These are phyloP conservation scores for Linum usitatissimum DNA, from an alignment of 345 rosid species.

Conservation along the genomic window DNA sequence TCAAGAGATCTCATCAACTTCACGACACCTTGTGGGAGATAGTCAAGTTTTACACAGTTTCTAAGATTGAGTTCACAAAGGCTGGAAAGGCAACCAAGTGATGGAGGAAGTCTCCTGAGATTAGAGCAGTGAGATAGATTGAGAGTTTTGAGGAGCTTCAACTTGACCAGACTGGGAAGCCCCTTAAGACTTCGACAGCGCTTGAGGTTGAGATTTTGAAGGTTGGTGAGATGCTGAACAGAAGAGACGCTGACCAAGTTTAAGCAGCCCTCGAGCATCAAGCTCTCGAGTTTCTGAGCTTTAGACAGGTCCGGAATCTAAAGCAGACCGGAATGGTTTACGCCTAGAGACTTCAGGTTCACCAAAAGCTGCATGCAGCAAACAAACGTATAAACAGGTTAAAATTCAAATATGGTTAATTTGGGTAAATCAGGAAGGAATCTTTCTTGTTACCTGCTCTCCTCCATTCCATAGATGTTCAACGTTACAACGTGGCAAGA, in stretches of 20 bases:
- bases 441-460: background rate
- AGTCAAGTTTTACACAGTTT: background rate
- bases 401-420: too few species aligned
- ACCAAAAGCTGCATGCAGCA: background rate
- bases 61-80: background rate
- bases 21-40: background rate
- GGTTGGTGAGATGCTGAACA: background rate
- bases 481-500: background rate
- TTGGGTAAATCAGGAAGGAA: background rate
- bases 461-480: background rate
- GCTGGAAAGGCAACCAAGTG: background rate
- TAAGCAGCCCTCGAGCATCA: background rate
- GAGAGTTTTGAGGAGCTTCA: background rate
- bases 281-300: background rate
- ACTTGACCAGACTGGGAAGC: background rate
- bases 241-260: background rate
- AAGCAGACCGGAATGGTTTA: background rate
- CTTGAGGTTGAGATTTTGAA: background rate
- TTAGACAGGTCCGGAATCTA: background rate
- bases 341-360: background rate
- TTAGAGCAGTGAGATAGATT: constrained; percentile 2
- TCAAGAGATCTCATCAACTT: background rate
- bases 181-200: background rate
- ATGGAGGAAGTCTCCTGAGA: constrained; percentile 3
- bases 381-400: background rate